Conservation (phyloP, 2,329 filamentous ascomycete genomes). For the Penicillium sp. region DNA sequence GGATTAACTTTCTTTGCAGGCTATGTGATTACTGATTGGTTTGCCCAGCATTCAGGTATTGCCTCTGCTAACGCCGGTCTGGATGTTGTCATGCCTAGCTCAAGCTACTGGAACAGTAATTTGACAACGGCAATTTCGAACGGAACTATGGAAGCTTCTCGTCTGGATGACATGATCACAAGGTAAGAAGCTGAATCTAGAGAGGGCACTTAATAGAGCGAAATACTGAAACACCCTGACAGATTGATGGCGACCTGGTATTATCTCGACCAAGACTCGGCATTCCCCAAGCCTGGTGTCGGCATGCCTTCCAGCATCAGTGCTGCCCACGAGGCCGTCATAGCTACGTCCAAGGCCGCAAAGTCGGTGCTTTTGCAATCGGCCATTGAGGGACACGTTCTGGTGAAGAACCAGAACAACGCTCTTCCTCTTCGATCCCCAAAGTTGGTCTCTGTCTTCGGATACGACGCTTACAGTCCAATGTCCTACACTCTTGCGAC, state of each 20-base stretch:
- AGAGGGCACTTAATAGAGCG: not conserved
- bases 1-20: constrained; percentile 48
- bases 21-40: constrained; percentile 78
- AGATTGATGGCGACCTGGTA: constrained; percentile 52
- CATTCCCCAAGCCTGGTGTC: constrained; percentile 21
- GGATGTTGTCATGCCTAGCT: constrained; percentile 27
- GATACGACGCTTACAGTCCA: constrained; percentile 25
- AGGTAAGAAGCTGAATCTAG: constrained; percentile 17
- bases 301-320: constrained; percentile 23
- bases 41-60: constrained; percentile 64
- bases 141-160: constrained; percentile 54
- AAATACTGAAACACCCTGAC: not conserved
- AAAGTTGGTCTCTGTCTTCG: constrained; percentile 25
- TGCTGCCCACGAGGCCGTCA: constrained; percentile 23
- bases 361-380: constrained; percentile 34
- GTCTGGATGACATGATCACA: constrained; percentile 64
- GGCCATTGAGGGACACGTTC: constrained; percentile 61
- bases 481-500: constrained; percentile 1
- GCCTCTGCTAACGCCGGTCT: constrained; percentile 26
- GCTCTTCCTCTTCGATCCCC: constrained; percentile 49
- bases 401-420: constrained; percentile 53
- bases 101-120: constrained; percentile 24
- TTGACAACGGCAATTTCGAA: constrained; percentile 62
- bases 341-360: constrained; percentile 41
- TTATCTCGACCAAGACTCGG: constrained; percentile 21